Evolutionary conservation across 169 alveolate genomes (phyloP), one percentile per base, ranked within the genome.

Genomic region (Cyclospora cayetanensis): DNA sequence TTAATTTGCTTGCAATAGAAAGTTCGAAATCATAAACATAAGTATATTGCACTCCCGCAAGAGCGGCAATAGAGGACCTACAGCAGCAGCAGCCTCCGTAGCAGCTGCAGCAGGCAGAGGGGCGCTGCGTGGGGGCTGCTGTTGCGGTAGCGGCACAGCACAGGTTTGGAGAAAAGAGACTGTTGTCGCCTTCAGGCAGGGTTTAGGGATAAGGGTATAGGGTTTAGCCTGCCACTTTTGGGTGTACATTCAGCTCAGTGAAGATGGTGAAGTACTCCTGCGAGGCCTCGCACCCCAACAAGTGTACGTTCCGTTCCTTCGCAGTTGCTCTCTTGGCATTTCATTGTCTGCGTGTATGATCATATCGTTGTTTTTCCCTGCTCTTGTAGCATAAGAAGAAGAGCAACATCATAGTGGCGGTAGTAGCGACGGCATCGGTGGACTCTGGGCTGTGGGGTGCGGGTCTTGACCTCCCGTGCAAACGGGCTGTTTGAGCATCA

Each of bases 211-310:
- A 20, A 27, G 1, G 2, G 74, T 1, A 11, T 22, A 22, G n/a
- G 4, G n/a, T 63, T 22, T 63, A 0, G n/a, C 74, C 34, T 1
- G n/a, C 74, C 74, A 22, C n/a, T 1, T 34, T 29, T 2, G 35
- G 41, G 60, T 66, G 35, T 66, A 66, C 41, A 15, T 66, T 25
- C 41, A 15, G 20, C 35, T 66, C 3, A 12, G 91, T 29, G 52
- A 50, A 43, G 60, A 68, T 87, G 86, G 77, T 87, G 80, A 87
- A 74, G 92, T 87, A 74, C 76, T 18, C 55, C 60, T 42, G 39
- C 86, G 86, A 66, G 46, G 68, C 86, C 46, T 29, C 86, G 55
- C 31, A 50, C 72, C 29, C 27, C 29, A 70, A 27, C 87, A 87
- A 53, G 63, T 65, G 92, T 86, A 66, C 12, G 74, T 37, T 7